phyloP scores from a whole-genome alignment of 345 rosid species.

The Pugionium dolabratum region DNA sequence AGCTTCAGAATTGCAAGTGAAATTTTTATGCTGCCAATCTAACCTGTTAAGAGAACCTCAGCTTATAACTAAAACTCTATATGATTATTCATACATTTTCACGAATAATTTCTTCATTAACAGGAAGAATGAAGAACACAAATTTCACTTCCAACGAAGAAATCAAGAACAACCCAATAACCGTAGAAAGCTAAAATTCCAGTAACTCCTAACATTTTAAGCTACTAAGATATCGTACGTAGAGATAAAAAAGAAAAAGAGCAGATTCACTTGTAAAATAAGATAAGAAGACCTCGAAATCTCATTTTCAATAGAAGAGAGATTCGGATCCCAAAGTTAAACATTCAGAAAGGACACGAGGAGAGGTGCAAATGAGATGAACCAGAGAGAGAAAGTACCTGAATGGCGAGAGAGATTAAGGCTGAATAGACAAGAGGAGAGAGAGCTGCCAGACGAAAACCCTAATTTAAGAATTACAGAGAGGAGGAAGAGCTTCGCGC shows the following conservation, averaged over 20 bases:
- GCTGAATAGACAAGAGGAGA: no score
- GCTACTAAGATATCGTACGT: neutral
- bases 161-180: neutral
- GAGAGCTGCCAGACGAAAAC: slow-evolving; percentile 33
- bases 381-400: slow-evolving; percentile 31
- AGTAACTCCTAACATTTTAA: neutral
- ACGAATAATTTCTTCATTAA: no score
- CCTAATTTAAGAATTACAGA: slow-evolving; percentile 34
- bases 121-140: no score
- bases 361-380: slow-evolving; percentile 22
- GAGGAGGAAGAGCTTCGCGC: slow-evolving; percentile 16
- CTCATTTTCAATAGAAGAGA: slow-evolving; percentile 1
- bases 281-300: slow-evolving; percentile 20
- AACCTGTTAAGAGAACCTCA: slow-evolving; percentile 47
- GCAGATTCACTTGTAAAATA: neutral
- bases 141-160: neutral
- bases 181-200: neutral
- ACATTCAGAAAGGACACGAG: slow-evolving; percentile 14
- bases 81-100: neutral
- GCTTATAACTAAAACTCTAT: slow-evolving; percentile 37
- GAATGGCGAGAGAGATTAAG: slow-evolving; percentile 7
- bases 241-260: neutral
- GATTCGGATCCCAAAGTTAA: neutral
- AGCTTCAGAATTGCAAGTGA: slow-evolving; percentile 40
- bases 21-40: slow-evolving; percentile 23